Base-by-base conservation (phyloP, 768 basidiomycete species). In the Suillus fuscotomentosus region DNA sequence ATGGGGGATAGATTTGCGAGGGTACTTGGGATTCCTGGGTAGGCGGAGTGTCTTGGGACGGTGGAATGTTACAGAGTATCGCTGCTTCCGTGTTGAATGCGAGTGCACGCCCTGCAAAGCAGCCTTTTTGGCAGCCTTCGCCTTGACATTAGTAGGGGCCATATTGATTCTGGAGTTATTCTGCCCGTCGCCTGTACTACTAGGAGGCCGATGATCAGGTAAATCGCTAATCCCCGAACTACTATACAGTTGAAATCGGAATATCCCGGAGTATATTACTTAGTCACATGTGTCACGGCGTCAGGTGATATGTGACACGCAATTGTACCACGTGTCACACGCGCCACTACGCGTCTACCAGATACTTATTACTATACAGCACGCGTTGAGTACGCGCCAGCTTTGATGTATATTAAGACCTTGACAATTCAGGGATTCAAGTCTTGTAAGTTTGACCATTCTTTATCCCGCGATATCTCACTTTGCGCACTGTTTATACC, bases 341-440 rank as follows among this genome's bases (percentile, higher is more conserved):
- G 41, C 57, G 57, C 39, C 24, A 48, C 11, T 20, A 20, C 31
- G 53, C 17, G 53, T 51, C 24, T 54, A 17, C 10, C 27, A 31
- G 51, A 27, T 53, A 31, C 31, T 31, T 31, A 31, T 31, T 53
- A 50, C 51, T 20, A 11, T 31, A 59, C 38, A 57, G 56, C 24
- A 24, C 36, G 48, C 22, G 22, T 48, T 13, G n/a, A 47, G 22
- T 22, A 48, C 50, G 50, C 11, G n/a, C n/a, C 54, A 15, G n/a
- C 55, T 9, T 38, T 41, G 48, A 92, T 92, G 91, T 89, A 88
- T 72, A 94, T 95, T 76, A 94, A 95, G 74, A 94, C 94, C 22
- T 78, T 95, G 38, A 94, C 94, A 1, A 91, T 95, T 64, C 90
- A 94, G 77, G 96, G 96, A 65, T 99, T 99, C 85, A 99, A 99